Base-by-base conservation (phyloP, 352 stramenopile genomes). In the Pythium angustatum region DNA sequence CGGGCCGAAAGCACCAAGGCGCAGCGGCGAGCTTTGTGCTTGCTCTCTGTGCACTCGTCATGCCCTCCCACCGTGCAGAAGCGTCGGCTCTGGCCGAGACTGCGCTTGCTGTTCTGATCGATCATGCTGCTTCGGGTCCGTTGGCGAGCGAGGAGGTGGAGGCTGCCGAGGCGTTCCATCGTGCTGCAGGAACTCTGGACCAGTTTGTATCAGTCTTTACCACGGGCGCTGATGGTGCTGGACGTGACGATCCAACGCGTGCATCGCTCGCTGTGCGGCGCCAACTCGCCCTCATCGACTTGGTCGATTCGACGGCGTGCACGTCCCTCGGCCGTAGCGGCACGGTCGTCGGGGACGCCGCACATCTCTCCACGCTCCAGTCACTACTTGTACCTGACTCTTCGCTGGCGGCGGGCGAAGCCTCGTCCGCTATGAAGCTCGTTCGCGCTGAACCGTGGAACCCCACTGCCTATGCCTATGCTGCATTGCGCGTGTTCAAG, bases 391-490 rank as follows among this genome's bases (percentile, higher is more conserved):
- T 24, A 3, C 10, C 58, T 10, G 38, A 70, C 44, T 62, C 30
- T 45, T 34, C 19, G 24, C 22, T 63, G 55, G 54, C 52, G n/a
- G 50, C 58, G 9, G 55, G 56, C 3, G 69, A 65, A 17, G 33
- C 38, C 1, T 64, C 68, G 19, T 58, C 68, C 5, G 66, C 73
- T 11, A 70, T 85, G 64, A 90, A 87, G 58, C 71, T 91, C 26
- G 68, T 93, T 38, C 84, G 77, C 30, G 75, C 79, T 57, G 52
- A 88, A 36, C 80, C 84, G 24, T 85, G 77, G 78, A 81, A 87
- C 10, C 66, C 80, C 2, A 71, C 69, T 2, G 77, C 78, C 9
- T 90, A 91, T 58, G 62, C 79, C 27, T 30, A 90, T 11, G 77
- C 79, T 45, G 79, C 71, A 11, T 30, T 77, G 0, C 69, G 75